Evolutionary conservation across 1,139 yeast species (phyloP), one percentile per base, ranked within the genome.

Genomic region (Hemisphaericaspora lyxosophila): DNA sequence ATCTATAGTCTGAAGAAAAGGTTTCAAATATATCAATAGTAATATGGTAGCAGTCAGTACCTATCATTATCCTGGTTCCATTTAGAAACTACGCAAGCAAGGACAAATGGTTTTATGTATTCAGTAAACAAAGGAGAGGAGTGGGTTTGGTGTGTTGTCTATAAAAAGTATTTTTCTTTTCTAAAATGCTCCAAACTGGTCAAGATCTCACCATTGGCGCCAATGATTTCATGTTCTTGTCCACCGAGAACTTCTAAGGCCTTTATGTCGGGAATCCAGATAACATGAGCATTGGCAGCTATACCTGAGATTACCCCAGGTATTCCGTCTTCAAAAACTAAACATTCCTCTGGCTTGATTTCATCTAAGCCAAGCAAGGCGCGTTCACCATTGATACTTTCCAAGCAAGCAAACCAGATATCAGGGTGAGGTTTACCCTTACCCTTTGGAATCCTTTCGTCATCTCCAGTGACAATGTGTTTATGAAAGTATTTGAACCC

Each of bases 361-460:
- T 67, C 66, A 1, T 71, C 70, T 44, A 62, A 35, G 28, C 72
- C 56, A 44, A 55, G 31, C 44, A 51, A 44, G 12, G 54, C 53
- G 12, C 72, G 55, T 35, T 71, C 71, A 16, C 60, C 55, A 55
- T 92, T 92, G 42, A 92, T 51, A 25, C 83, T 74, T 22, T 71
- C 76, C 44, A 92, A 72, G 33, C 97, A 95, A 4, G 82, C 75
- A 47, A 76, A 76, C 95, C 96, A 92, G 48, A 92, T 89, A 56
- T 89, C 95, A 3, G 98, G 98, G 43, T 72, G 70, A 9, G 98
- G 98, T 57, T 92, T 92, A 4, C 98, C 97, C 44, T 82, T 76
- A 2, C 96, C 97, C 16, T 67, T 69, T 2, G 90, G 87, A 38
- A 92, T 78, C 37, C 95, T 75, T 28, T 76, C 64, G 55, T 92